These are phyloP conservation scores for Boletellus emodensis DNA, from an alignment of 768 basidiomycete species.

Conservation along the genomic window DNA sequence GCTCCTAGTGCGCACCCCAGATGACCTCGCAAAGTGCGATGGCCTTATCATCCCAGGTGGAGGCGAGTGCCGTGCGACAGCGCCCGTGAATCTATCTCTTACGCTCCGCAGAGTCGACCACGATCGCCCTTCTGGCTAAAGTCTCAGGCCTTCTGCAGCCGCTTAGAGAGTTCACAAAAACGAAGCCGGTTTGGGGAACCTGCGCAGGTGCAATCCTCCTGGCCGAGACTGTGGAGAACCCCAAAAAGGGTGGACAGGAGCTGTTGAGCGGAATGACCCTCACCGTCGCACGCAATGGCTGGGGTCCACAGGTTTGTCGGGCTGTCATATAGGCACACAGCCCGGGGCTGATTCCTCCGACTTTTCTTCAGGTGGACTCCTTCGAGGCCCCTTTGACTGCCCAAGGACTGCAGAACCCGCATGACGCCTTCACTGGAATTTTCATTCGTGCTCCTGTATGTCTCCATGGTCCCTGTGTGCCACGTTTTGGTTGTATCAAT, in stretches of 20 bases:
- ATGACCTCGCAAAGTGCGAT: slow-evolving; percentile 73
- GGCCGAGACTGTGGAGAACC: slow-evolving; percentile 65
- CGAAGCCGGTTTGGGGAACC: slow-evolving; percentile 88
- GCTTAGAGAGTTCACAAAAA: slow-evolving; percentile 63
- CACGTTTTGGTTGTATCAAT: not conserved
- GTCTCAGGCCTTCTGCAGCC: slow-evolving; percentile 78
- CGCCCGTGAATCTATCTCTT: not conserved
- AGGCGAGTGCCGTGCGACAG: slow-evolving; percentile 39
- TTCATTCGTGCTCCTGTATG: slow-evolving; percentile 93
- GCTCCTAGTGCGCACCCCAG: slow-evolving; percentile 63
- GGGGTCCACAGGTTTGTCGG: slow-evolving; percentile 79
- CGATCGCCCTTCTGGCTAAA: slow-evolving; percentile 75
- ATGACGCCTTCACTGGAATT: slow-evolving; percentile 68
- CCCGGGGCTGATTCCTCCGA: not conserved
- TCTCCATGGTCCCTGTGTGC: slow-evolving; percentile 1
- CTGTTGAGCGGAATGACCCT: slow-evolving; percentile 77
- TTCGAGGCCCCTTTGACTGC: slow-evolving; percentile 79
- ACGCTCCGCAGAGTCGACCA: slow-evolving; percentile 71
- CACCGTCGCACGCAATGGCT: slow-evolving; percentile 82
- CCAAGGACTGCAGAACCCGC: slow-evolving; percentile 54
- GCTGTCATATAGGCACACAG: not conserved
- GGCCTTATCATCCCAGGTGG: slow-evolving; percentile 94
- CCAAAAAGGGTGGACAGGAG: slow-evolving; percentile 86
- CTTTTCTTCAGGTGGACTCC: slow-evolving; percentile 65
- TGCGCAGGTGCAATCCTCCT: slow-evolving; percentile 95